A percentile compares a stretch with the other conserved stretches of the same genome.
phyloP scores from a whole-genome alignment of 75 land plant species.

The Pinus taeda region DNA sequence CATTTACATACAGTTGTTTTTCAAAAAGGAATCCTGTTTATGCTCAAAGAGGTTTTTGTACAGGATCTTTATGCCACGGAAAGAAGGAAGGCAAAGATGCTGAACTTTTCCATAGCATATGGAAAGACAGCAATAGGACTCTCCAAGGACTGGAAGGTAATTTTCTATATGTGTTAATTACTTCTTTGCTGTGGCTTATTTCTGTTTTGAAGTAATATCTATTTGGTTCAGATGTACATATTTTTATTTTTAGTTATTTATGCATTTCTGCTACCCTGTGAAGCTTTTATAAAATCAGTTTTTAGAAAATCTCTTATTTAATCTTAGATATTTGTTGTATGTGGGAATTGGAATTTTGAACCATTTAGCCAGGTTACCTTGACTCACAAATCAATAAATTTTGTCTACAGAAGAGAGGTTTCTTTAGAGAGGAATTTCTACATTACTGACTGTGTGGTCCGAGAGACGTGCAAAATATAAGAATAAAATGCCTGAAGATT shows the following conservation, averaged over 20 bases:
- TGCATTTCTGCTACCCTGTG: neutral
- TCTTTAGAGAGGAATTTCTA: too few relatives aligned
- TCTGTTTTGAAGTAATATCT: neutral
- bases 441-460: too few relatives aligned
- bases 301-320: too few relatives aligned
- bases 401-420: too few relatives aligned
- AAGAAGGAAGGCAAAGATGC: slow-evolving; percentile 98
- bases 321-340: too few relatives aligned
- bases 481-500: too few relatives aligned
- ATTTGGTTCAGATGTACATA: neutral
- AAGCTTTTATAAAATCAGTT: too few relatives aligned
- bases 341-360: too few relatives aligned
- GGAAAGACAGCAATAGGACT: slow-evolving; percentile 95
- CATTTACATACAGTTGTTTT: neutral
- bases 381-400: too few relatives aligned
- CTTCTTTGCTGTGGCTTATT: neutral
- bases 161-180: neutral
- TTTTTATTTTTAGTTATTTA: neutral
- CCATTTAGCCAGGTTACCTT: too few relatives aligned
- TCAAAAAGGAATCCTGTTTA: neutral
- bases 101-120: slow-evolving; percentile 99
- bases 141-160: slow-evolving; percentile 95
- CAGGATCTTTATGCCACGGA: slow-evolving; percentile 96
- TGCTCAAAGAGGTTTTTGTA: neutral
- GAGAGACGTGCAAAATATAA: too few relatives aligned